A percentile compares a stretch with the other conserved stretches of the same genome.
phyloP scores from a whole-genome alignment of 2,329 filamentous ascomycete genomes.

The Xylariaceae sp. region DNA sequence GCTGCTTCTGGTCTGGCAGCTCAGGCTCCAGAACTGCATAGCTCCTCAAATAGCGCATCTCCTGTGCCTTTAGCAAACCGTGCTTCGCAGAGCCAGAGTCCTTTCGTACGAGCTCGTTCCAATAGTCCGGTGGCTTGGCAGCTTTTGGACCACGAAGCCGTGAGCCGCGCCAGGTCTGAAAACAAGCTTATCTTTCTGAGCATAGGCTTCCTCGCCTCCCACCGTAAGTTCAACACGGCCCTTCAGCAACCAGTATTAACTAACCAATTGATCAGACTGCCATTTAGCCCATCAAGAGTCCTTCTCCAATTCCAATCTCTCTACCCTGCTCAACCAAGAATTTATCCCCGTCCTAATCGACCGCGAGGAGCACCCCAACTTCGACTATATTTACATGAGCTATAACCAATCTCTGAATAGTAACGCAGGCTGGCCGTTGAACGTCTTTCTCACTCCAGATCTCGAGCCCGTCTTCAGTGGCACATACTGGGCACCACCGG shows the following conservation, averaged over 20 bases:
- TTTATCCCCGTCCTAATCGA: constrained; percentile 95
- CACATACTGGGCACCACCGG: constrained; percentile 91
- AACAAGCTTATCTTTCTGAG: constrained; percentile 93
- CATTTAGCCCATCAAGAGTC: constrained; percentile 94
- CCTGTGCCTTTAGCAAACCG: constrained; percentile 44
- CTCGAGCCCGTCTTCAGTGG: constrained; percentile 94
- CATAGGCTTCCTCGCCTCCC: constrained; percentile 93
- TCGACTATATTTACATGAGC: constrained; percentile 98
- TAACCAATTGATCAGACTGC: no score
- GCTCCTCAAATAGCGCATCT: constrained; percentile 6
- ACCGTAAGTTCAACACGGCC: constrained; percentile 70
- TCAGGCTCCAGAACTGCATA: neutral
- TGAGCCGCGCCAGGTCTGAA: constrained; percentile 76
- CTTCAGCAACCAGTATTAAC: no score
- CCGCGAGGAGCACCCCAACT: constrained; percentile 89
- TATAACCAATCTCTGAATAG: constrained; percentile 94
- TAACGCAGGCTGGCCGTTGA: constrained; percentile 90
- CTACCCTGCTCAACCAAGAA: constrained; percentile 78
- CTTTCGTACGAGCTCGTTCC: constrained; percentile 73
- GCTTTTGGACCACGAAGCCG: constrained; percentile 77
- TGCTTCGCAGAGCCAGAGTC: constrained; percentile 51
- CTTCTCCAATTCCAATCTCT: constrained; percentile 83
- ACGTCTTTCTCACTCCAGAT: constrained; percentile 94
- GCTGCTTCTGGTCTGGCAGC: neutral
- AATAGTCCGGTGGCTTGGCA: constrained; percentile 92